phyloP scores from a whole-genome alignment of 345 rosid species.

The Rhodamnia rubescens region DNA sequence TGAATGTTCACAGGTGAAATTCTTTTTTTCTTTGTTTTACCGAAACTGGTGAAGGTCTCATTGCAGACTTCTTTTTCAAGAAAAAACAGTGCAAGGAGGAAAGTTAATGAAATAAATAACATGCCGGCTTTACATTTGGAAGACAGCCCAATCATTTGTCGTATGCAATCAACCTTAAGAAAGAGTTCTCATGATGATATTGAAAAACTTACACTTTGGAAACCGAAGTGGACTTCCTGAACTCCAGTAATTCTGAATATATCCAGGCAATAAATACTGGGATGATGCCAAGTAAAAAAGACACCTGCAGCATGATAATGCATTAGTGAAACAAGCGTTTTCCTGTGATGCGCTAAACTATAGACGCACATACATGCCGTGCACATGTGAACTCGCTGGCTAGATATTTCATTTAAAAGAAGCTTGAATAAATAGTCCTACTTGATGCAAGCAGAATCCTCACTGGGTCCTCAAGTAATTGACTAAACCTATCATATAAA shows the following conservation, averaged over 20 bases:
- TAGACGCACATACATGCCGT: not conserved
- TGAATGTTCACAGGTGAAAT: not conserved
- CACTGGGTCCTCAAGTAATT: not conserved
- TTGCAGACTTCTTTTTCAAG: not conserved
- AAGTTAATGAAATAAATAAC: not conserved
- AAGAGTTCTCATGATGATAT: not conserved
- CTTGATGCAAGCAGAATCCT: not conserved
- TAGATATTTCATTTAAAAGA: not conserved
- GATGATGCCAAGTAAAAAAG: constrained; percentile 75
- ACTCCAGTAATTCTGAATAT: constrained; percentile 77
- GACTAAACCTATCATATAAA: not conserved
- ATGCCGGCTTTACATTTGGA: not conserved
- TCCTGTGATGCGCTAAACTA: not conserved
- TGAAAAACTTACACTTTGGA: constrained; percentile 66
- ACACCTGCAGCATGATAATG: constrained; percentile 44
- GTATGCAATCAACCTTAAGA: not conserved
- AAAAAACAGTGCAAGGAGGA: not conserved
- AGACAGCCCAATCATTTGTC: not conserved
- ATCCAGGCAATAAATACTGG: constrained; percentile 84
- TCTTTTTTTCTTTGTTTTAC: not conserved
- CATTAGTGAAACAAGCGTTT: not conserved
- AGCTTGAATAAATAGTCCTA: not conserved
- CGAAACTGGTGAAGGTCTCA: not conserved
- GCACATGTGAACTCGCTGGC: not conserved
- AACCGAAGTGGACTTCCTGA: constrained; percentile 41